phyloP scores from a whole-genome alignment of 495 filamentous ascomycete species.

The Neurospora intermedia region DNA sequence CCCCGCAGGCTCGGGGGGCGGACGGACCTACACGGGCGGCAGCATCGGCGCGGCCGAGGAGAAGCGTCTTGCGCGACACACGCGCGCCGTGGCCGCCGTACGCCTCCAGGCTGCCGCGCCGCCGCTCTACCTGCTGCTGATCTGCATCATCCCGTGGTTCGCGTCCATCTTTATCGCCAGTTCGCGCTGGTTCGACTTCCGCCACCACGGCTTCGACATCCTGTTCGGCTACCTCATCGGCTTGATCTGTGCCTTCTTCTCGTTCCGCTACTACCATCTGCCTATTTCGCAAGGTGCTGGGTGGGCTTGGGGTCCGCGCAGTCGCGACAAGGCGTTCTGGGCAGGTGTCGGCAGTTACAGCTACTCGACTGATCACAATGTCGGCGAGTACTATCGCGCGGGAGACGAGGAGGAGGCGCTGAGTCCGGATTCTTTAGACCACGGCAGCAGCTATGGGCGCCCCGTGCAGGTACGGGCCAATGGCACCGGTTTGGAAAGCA shows the following conservation, averaged over 20 bases:
- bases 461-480: not conserved
- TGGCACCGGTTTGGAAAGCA: not conserved
- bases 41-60: slow-evolving; percentile 12
- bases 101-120: slow-evolving; percentile 59
- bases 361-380: slow-evolving; percentile 31
- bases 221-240: slow-evolving; percentile 66
- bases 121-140: slow-evolving; percentile 54
- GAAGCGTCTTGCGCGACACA: slow-evolving; percentile 34
- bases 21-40: slow-evolving; percentile 3
- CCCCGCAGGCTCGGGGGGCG: slow-evolving; percentile 8
- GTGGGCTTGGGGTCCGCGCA: slow-evolving; percentile 47
- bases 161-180: slow-evolving; percentile 44
- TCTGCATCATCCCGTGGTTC: slow-evolving; percentile 54
- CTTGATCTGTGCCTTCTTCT: slow-evolving; percentile 32
- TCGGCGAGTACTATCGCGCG: slow-evolving; percentile 18
- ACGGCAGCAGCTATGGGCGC: slow-evolving; percentile 4
- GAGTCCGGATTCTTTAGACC: slow-evolving; percentile 4
- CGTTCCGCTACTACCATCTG: slow-evolving; percentile 51
- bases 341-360: slow-evolving; percentile 49
- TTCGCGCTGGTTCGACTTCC: slow-evolving; percentile 66
- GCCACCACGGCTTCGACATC: slow-evolving; percentile 85
- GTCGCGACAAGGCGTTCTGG: slow-evolving; percentile 45
- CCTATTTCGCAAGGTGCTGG: slow-evolving; percentile 51
- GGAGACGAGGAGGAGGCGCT: slow-evolving; percentile 28
- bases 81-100: slow-evolving; percentile 33